Percentiles rank a stretch among this genome's conserved stretches.
phyloP scores from a whole-genome alignment of 371 early-diverging fungal species.

The Rhizopus stolonifer region DNA sequence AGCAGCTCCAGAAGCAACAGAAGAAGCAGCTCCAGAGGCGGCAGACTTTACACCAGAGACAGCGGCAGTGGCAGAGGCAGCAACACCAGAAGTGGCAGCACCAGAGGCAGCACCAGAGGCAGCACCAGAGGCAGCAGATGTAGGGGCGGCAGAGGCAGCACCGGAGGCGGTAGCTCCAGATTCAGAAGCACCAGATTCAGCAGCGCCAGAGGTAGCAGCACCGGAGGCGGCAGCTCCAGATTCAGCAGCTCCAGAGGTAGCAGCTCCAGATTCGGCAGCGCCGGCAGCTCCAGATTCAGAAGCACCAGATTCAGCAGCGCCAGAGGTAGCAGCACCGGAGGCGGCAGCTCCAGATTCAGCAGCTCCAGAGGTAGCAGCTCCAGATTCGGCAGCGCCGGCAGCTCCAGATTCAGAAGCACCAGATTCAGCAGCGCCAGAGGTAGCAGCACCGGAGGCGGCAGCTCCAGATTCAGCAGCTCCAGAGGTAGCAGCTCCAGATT shows the following conservation, averaged over 20 bases:
- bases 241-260: conserved; percentile 4
- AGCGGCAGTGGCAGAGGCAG: background rate
- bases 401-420: background rate
- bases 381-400: background rate
- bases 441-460: conserved; percentile 1
- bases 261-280: background rate
- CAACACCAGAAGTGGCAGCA: background rate
- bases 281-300: background rate
- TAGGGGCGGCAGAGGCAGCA: background rate
- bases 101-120: conserved; percentile 5
- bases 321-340: conserved; percentile 2
- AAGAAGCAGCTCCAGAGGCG: background rate
- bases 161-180: background rate
- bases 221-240: conserved; percentile 1
- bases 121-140: background rate
- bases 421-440: background rate
- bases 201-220: conserved; percentile 1
- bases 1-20: background rate
- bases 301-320: conserved; percentile 4
- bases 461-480: background rate
- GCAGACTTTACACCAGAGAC: background rate
- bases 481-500: background rate
- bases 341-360: conserved; percentile 1
- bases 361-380: background rate
- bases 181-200: conserved; percentile 3